These are phyloP conservation scores for Trichocomaceae sp. DNA, from an alignment of 2,329 filamentous ascomycete species.

Conservation along the genomic window DNA sequence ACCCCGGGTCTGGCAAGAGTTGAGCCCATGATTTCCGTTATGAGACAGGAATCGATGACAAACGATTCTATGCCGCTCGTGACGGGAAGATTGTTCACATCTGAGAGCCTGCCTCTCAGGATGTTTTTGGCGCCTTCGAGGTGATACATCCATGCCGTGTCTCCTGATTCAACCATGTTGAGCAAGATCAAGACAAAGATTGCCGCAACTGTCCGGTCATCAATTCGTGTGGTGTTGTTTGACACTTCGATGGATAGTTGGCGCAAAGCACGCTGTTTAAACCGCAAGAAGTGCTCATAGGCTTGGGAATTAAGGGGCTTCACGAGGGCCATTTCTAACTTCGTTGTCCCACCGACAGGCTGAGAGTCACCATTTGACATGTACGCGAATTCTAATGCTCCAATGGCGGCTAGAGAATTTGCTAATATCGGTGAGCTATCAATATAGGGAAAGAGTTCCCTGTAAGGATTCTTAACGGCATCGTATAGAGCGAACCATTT, in stretches of 20 bases:
- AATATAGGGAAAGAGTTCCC: conserved; percentile 43
- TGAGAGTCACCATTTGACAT: conserved; percentile 24
- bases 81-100: conserved; percentile 12
- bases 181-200: conserved; percentile 47
- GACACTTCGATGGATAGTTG: conserved; percentile 32
- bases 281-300: conserved; percentile 38
- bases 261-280: conserved; percentile 44
- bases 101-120: conserved; percentile 28
- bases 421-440: conserved; percentile 40
- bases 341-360: neutral
- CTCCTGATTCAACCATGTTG: conserved; percentile 46
- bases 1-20: conserved; percentile 35
- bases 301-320: conserved; percentile 25
- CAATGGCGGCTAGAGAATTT: conserved; percentile 43
- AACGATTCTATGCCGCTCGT: conserved; percentile 30
- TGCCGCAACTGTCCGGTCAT: conserved; percentile 40
- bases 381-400: conserved; percentile 44
- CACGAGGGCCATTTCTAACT: conserved; percentile 17
- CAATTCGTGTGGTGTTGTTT: conserved; percentile 27
- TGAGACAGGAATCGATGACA: conserved; percentile 32
- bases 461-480: conserved; percentile 42
- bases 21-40: conserved; percentile 39
- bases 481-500: conserved; percentile 44
- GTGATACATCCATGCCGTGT: conserved; percentile 47
- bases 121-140: conserved; percentile 46